Conservation (phyloP, 805 yeast species). For the Teunomyces panamensis region DNA sequence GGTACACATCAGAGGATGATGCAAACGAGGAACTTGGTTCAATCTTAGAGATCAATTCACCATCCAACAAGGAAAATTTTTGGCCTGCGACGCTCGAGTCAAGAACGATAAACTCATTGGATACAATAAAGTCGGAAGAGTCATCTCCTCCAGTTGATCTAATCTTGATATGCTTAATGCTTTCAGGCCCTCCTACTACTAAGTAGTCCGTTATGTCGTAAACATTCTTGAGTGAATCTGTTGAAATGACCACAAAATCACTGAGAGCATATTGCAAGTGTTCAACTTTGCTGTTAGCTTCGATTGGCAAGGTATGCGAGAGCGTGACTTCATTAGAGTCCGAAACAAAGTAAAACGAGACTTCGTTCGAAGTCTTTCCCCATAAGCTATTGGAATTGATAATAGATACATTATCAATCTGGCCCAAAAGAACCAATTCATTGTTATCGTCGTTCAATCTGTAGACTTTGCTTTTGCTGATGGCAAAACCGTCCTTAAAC, state of each 20-base stretch:
- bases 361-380: not conserved
- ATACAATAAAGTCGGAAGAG: not conserved
- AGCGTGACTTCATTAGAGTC: not conserved
- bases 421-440: not conserved
- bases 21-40: not conserved
- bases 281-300: not conserved
- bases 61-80: constrained; percentile 9
- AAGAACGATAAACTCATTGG: constrained; percentile 8
- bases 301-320: constrained; percentile 2
- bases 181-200: constrained; percentile 11
- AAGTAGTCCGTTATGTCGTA: constrained; percentile 23
- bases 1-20: constrained; percentile 8
- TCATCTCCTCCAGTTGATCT: not conserved
- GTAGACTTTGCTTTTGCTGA: not conserved
- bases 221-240: constrained; percentile 4
- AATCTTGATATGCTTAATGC: constrained; percentile 14
- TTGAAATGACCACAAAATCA: constrained; percentile 9
- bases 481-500: constrained; percentile 11
- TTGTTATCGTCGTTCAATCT: not conserved
- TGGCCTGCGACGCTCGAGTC: constrained; percentile 5
- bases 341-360: constrained; percentile 6
- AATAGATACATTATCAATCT: constrained; percentile 1
- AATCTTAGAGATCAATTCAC: constrained; percentile 5
- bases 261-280: constrained; percentile 7
- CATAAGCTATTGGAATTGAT: constrained; percentile 8